Conservation (phyloP, 495 filamentous ascomycete genomes). For the Sporormia fimetaria region DNA sequence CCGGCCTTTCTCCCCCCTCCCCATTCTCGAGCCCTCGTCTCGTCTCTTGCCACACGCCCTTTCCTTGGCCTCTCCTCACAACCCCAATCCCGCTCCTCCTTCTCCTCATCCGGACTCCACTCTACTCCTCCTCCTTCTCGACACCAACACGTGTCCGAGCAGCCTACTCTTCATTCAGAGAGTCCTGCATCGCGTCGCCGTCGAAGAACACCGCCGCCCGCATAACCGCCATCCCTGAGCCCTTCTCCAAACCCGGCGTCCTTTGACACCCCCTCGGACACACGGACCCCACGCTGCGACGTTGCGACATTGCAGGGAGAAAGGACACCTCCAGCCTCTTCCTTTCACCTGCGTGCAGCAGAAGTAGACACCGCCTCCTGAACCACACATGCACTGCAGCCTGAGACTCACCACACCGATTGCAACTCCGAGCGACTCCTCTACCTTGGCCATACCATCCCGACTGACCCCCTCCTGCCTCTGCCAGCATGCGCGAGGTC, state of each 20-base stretch:
- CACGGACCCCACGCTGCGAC: not conserved
- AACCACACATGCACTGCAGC: too few relatives aligned
- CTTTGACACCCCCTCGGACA: not conserved
- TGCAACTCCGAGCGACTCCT: too few relatives aligned
- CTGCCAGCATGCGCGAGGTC: constrained; percentile 75
- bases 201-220: too few relatives aligned
- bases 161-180: too few relatives aligned
- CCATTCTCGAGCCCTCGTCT: not conserved
- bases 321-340: too few relatives aligned
- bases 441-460: constrained; percentile 1
- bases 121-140: constrained; percentile 10
- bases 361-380: too few relatives aligned
- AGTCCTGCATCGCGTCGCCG: too few relatives aligned
- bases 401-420: constrained; percentile 11
- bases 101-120: constrained; percentile 10
- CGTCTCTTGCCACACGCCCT: constrained; percentile 23
- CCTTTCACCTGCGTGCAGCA: too few relatives aligned
- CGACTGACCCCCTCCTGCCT: not conserved
- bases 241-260: too few relatives aligned
- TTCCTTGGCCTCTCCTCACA: constrained; percentile 20
- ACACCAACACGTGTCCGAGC: constrained; percentile 1
- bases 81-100: constrained; percentile 23
- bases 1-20: not conserved
- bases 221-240: too few relatives aligned
- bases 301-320: too few relatives aligned